Conservation (phyloP, 2,329 filamentous ascomycete species). For the Epichloe sibirici region DNA sequence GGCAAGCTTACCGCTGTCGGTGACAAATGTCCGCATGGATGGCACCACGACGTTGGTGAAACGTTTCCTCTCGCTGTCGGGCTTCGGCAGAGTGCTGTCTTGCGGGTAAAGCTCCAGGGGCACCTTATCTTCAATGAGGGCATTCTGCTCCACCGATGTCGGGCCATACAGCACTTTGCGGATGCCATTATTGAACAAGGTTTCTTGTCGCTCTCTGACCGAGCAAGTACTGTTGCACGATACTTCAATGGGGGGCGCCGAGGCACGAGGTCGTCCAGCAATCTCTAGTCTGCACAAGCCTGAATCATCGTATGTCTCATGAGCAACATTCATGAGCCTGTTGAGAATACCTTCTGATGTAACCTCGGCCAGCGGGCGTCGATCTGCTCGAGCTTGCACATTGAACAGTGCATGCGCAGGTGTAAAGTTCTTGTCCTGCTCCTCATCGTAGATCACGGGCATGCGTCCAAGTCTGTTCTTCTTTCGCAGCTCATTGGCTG, state of each 20-base stretch:
- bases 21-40: conserved; percentile 95
- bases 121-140: conserved; percentile 61
- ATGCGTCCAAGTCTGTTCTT: conserved; percentile 52
- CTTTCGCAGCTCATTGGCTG: conserved; percentile 44
- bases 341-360: conserved; percentile 60
- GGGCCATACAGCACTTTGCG: conserved; percentile 65
- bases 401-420: conserved; percentile 72
- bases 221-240: conserved; percentile 57
- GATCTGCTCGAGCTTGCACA: conserved; percentile 59
- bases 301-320: conserved; percentile 49
- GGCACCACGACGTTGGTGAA: conserved; percentile 89
- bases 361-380: conserved; percentile 54
- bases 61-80: conserved; percentile 67
- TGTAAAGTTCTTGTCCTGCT: conserved; percentile 47
- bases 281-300: conserved; percentile 72
- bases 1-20: conserved; percentile 90
- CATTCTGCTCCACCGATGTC: conserved; percentile 52
- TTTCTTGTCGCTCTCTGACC: conserved; percentile 54
- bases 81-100: conserved; percentile 57
- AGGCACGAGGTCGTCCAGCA: conserved; percentile 63
- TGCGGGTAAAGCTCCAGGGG: conserved; percentile 53
- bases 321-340: conserved; percentile 69
- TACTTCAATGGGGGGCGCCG: conserved; percentile 83
- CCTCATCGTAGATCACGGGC: conserved; percentile 58
- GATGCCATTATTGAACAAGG: conserved; percentile 66